A percentile compares a stretch with the other conserved stretches of the same genome.
These are phyloP conservation scores for Penicillium cataractarum DNA, from an alignment of 495 filamentous ascomycete species.

Conservation along the genomic window DNA sequence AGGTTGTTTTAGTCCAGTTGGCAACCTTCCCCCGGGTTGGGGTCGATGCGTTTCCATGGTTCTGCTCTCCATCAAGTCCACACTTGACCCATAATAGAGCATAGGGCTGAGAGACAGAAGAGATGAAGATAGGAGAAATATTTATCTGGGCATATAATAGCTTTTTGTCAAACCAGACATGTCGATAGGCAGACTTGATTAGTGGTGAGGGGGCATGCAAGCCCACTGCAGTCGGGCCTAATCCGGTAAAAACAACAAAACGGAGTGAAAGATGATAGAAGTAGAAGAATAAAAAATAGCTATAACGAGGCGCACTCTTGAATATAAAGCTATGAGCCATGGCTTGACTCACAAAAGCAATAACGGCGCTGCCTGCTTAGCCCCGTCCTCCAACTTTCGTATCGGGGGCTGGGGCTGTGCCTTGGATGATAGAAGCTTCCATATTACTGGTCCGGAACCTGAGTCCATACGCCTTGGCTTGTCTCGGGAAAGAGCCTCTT, in stretches of 20 bases:
- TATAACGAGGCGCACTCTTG: neutral
- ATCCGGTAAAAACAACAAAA: neutral
- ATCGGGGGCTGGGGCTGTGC: neutral
- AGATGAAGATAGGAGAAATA: neutral
- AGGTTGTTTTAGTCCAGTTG: neutral
- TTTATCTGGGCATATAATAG: neutral
- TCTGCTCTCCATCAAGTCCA: neutral
- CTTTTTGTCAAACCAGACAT: neutral
- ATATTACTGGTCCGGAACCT: neutral
- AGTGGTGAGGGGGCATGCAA: neutral
- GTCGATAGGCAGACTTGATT: neutral
- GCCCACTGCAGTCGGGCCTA: neutral
- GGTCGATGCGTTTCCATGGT: neutral
- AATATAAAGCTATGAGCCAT: neutral
- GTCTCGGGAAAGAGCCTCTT: neutral
- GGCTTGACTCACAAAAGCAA: conserved; percentile 5
- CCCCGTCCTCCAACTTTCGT: neutral
- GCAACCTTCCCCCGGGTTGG: neutral
- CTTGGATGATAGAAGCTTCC: neutral
- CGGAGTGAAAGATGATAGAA: neutral
- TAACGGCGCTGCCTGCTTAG: neutral
- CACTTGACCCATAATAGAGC: neutral
- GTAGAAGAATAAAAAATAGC: neutral
- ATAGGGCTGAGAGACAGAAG: neutral
- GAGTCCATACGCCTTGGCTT: neutral